Conservation (phyloP, 495 filamentous ascomycete species). For the Penicillium maclennaniae region DNA sequence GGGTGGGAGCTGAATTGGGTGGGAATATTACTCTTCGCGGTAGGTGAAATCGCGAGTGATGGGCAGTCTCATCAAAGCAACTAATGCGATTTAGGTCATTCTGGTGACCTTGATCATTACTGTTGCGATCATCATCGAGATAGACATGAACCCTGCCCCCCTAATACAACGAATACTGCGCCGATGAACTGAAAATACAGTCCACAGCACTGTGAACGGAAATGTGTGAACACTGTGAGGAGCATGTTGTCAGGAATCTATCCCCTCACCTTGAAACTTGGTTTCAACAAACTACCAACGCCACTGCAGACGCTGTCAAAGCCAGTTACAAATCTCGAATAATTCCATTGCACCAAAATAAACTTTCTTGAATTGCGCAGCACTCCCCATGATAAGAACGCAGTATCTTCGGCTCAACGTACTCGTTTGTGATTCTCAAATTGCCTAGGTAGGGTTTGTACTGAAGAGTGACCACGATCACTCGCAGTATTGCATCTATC, state of each 20-base stretch:
- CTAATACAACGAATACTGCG: conserved; percentile 10
- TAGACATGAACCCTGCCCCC: conserved; percentile 3
- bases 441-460: no score
- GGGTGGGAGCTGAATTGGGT: conserved; percentile 66
- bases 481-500: not conserved
- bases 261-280: no score
- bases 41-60: conserved; percentile 30
- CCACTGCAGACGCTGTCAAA: no score
- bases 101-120: conserved; percentile 29
- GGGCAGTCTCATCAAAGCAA: not conserved
- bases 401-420: no score
- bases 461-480: no score
- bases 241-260: not conserved
- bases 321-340: no score
- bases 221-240: not conserved
- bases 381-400: no score
- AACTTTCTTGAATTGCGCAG: no score
- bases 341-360: no score
- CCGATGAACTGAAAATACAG: not conserved
- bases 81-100: conserved; percentile 16
- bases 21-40: conserved; percentile 43
- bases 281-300: no score
- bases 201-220: not conserved
- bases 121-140: conserved; percentile 28
- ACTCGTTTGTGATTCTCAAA: no score